Evolutionary conservation across 192 early-diverging fungal species (phyloP).

Genomic region (Podila epicladia): DNA sequence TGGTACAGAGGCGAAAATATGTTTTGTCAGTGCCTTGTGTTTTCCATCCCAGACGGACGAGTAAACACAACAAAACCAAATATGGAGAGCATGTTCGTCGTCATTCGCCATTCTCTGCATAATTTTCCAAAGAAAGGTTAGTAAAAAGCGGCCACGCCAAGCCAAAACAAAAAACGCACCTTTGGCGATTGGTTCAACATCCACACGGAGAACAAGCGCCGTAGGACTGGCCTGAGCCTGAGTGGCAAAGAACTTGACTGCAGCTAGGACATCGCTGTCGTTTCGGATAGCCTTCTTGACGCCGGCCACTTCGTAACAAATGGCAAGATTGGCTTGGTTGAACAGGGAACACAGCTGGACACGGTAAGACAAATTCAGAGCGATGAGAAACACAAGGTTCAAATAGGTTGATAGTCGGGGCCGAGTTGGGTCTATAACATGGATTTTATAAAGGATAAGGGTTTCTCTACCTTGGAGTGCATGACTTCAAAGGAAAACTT

Average conservation of each 20-base stretch:
- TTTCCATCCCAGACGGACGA: neutral
- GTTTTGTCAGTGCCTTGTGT: no score
- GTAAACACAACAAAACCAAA: neutral
- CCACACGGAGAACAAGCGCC: neutral
- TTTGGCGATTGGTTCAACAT: neutral
- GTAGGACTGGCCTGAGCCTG: neutral
- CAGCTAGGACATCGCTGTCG: conserved; percentile 27
- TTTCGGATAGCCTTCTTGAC: conserved; percentile 1
- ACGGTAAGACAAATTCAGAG: neutral
- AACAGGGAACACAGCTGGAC: conserved; percentile 33
- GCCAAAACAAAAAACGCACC: neutral
- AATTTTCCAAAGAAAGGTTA: neutral
- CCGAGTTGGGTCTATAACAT: no score
- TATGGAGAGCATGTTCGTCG: neutral
- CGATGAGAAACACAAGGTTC: neutral
- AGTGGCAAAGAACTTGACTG: conserved; percentile 16
- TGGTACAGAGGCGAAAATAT: no score
- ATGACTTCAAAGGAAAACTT: conserved; percentile 16
- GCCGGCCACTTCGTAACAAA: conserved; percentile 18
- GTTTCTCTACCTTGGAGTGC: conserved; percentile 26
- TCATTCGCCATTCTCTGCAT: neutral
- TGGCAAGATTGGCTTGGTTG: conserved; percentile 14
- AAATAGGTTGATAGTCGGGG: neutral
- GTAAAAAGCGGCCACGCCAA: neutral
- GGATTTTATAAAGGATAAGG: neutral